Evolutionary conservation across 805 yeast genomes (phyloP).

Genomic region (Candida broadrunensis): DNA sequence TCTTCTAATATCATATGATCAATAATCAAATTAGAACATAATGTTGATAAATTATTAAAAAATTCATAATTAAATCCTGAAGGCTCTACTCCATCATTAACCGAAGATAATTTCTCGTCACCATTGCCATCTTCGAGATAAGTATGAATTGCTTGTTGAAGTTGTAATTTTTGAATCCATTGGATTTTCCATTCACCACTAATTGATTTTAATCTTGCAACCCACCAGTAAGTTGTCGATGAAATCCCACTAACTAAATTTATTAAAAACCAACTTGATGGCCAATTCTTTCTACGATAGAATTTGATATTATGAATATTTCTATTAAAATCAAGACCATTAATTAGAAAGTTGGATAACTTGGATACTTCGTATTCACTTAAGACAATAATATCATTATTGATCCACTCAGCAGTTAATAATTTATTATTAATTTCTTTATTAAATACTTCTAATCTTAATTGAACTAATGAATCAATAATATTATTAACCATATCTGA

Average conservation of each 20-base stretch:
- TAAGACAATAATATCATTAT: conserved; percentile 52
- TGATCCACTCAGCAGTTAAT: conserved; percentile 66
- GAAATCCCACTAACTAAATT: conserved; percentile 35
- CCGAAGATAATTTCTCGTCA: neutral
- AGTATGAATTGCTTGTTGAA: conserved; percentile 2
- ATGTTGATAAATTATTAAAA: conserved; percentile 37
- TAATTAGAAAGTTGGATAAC: conserved; percentile 30
- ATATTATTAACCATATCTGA: conserved; percentile 27
- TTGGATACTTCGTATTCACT: conserved; percentile 45
- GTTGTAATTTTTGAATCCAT: conserved; percentile 40
- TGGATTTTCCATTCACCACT: conserved; percentile 56
- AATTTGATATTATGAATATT: conserved; percentile 22
- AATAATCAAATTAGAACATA: conserved; percentile 46
- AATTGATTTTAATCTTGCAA: conserved; percentile 45
- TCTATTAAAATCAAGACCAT: conserved; percentile 14
- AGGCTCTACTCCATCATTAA: conserved; percentile 4
- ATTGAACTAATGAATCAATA: conserved; percentile 36
- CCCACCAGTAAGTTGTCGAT: conserved; percentile 48
- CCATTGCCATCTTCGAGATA: conserved; percentile 2
- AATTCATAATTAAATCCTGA: conserved; percentile 21
- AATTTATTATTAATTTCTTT: conserved; percentile 55
- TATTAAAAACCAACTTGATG: conserved; percentile 53
- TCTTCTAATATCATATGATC: conserved; percentile 55
- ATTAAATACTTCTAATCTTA: conserved; percentile 48
- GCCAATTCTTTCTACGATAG: conserved; percentile 53